A percentile compares a stretch with the other conserved stretches of the same genome.
phyloP scores from a whole-genome alignment of 2,329 filamentous ascomycete species.

The Arthrocladium fulminans region DNA sequence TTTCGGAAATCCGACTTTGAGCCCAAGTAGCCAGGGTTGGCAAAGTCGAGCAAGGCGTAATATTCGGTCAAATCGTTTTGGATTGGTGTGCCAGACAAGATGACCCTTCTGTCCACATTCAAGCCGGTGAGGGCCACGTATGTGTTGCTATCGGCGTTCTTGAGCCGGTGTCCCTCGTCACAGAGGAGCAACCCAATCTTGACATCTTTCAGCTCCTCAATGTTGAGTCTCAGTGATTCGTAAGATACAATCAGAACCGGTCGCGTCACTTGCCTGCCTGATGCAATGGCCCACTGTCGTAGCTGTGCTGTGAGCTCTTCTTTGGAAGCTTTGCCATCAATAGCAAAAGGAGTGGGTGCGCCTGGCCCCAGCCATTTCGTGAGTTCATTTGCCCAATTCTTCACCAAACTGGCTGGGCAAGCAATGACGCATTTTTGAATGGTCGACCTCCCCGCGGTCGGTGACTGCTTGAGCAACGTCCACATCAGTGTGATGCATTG shows the following conservation, averaged over 20 bases:
- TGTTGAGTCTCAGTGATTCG: slow-evolving; percentile 84
- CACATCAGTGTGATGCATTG: slow-evolving; percentile 96
- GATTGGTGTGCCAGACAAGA: slow-evolving; percentile 92
- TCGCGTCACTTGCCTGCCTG: slow-evolving; percentile 76
- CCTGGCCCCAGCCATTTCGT: slow-evolving; percentile 93
- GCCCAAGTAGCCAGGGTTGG: slow-evolving; percentile 85
- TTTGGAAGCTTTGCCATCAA: slow-evolving; percentile 93
- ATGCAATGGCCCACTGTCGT: slow-evolving; percentile 88
- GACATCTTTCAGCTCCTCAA: slow-evolving; percentile 79
- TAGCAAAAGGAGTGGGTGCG: slow-evolving; percentile 85
- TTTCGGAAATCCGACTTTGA: slow-evolving; percentile 88
- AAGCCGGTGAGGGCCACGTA: slow-evolving; percentile 84
- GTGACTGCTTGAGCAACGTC: slow-evolving; percentile 92
- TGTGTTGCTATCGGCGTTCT: slow-evolving; percentile 93
- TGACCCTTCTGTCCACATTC: slow-evolving; percentile 84
- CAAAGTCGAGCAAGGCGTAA: slow-evolving; percentile 90
- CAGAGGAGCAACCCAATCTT: slow-evolving; percentile 89
- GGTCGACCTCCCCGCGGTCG: slow-evolving; percentile 83
- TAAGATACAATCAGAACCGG: slow-evolving; percentile 97
- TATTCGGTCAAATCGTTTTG: slow-evolving; percentile 99
- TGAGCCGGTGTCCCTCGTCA: slow-evolving; percentile 91
- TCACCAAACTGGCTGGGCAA: slow-evolving; percentile 89
- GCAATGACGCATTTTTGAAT: slow-evolving; percentile 97
- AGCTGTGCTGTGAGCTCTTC: slow-evolving; percentile 84
- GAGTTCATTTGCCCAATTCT: slow-evolving; percentile 96